These are phyloP conservation scores for Ascochyta rabiei DNA, from an alignment of 2,329 filamentous ascomycete genomes.

Conservation along the genomic window DNA sequence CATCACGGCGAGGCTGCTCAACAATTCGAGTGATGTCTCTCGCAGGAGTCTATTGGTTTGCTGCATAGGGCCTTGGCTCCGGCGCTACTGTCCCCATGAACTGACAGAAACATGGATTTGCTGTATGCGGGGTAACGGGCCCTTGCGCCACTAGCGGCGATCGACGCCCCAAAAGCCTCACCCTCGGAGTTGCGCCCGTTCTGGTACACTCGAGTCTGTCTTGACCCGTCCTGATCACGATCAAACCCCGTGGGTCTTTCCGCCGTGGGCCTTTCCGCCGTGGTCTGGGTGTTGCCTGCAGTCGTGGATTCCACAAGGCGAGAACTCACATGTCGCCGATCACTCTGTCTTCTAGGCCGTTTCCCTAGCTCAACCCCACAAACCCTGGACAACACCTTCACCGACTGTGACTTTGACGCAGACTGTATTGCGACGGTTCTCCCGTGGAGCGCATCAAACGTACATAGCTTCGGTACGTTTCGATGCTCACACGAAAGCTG, in stretches of 20 bases:
- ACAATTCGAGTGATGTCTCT: background rate
- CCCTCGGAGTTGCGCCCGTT: slow-evolving; percentile 4
- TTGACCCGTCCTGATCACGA: background rate
- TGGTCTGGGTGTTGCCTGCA: background rate
- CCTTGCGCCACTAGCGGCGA: slow-evolving; percentile 9
- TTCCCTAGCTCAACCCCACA: background rate
- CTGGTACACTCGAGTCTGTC: background rate
- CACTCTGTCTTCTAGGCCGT: background rate
- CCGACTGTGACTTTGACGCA: background rate
- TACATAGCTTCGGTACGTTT: slow-evolving; percentile 1
- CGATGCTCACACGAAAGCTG: background rate
- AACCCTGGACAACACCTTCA: background rate
- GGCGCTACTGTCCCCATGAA: slow-evolving; percentile 5
- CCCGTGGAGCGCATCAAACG: background rate
- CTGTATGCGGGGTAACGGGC: slow-evolving; percentile 14
- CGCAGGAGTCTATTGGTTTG: slow-evolving; percentile 9
- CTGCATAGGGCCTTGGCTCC: slow-evolving; percentile 1
- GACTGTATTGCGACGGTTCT: background rate
- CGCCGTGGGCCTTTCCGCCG: too few relatives aligned
- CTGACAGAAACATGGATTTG: background rate
- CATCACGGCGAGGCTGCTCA: slow-evolving; percentile 1
- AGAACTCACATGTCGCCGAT: slow-evolving; percentile 12
- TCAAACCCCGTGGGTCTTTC: background rate
- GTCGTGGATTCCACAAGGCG: background rate
- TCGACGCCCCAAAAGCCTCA: background rate